Evolutionary conservation across 805 yeast species (phyloP).

Genomic region (Komagataella kurtzmanii): DNA sequence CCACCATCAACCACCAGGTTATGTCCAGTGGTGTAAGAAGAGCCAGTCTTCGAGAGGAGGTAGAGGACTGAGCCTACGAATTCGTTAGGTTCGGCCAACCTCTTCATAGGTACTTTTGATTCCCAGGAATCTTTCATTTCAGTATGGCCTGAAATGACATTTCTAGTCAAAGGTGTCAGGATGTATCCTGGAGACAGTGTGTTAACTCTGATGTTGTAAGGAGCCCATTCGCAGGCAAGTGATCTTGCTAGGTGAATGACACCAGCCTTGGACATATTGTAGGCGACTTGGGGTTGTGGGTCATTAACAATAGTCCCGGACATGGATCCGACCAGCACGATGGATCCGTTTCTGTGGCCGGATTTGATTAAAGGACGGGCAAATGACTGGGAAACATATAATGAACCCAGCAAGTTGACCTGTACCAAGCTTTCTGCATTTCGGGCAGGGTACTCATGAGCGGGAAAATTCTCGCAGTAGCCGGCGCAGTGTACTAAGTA

Average conservation of each 20-base stretch:
- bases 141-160: conserved; percentile 46
- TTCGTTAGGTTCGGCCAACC: conserved; percentile 81
- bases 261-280: conserved; percentile 81
- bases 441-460: conserved; percentile 60
- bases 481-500: conserved; percentile 74
- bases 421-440: conserved; percentile 57
- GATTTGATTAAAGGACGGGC: conserved; percentile 53
- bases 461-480: conserved; percentile 69
- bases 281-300: conserved; percentile 70
- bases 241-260: conserved; percentile 70
- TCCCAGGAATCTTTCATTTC: conserved; percentile 63
- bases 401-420: conserved; percentile 64
- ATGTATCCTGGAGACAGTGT: conserved; percentile 74
- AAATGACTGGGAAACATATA: conserved; percentile 61
- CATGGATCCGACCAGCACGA: conserved; percentile 67
- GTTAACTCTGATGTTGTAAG: conserved; percentile 62
- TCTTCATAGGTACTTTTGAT: conserved; percentile 55
- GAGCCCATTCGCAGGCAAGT: conserved; percentile 75
- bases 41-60: conserved; percentile 57
- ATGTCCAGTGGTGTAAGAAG: conserved; percentile 74
- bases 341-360: conserved; percentile 41
- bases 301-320: conserved; percentile 66
- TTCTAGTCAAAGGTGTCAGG: conserved; percentile 64
- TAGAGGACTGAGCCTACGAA: conserved; percentile 67
- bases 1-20: conserved; percentile 81